Base-by-base conservation (phyloP, 108 stramenopile species). In the Pseudonitzschia multiseries region DNA sequence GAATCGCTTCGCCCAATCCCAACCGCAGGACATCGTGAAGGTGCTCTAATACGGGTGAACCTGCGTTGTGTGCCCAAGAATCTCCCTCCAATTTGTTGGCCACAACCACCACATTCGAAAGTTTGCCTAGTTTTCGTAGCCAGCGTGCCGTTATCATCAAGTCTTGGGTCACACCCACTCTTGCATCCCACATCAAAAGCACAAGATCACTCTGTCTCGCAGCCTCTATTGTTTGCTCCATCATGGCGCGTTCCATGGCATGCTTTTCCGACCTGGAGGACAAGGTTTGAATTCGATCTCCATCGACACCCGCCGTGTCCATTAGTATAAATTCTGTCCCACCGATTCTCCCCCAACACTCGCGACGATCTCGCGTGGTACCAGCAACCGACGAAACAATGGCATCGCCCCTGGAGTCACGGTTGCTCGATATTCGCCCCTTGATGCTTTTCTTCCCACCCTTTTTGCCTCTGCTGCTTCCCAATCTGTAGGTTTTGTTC, bases 251-350 rank as follows among this genome's bases (percentile, higher is more conserved):
- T 78, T 69, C 84, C 78, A 78, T 80, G 57, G 54, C 74, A 68
- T 70, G 79, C 71, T 66, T 71, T 29, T 53, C 71, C 57, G 44
- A 65, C 67, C 65, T 61, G 29, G 24, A 24, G 15, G 61, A 15
- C 54, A 83, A 61, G n/a, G 72, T 36, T 69, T 84, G 89, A 46
- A 94, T 81, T 36, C 89, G 88, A 66, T 91, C 90, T 33, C 91
- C 93, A 82, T 96, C 93, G n/a, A 93, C 86, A 29, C 96, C 96
- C 8, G 94, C 96, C 33, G 96, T 97, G 67, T 97, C 96, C 43
- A 94, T 81, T 27, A 97, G 71, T 26, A 76, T 75, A 74, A 97
- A 94, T n/a, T 71, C 71, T 10, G 86, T 83, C 21, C 92, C 93
- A 24, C 90, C 96, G 17, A 97, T 84, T 14, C 88, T 84, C 24